Evolutionary conservation across 2,329 filamentous ascomycete species (phyloP).

Genomic region (Byssochlamys sp.): DNA sequence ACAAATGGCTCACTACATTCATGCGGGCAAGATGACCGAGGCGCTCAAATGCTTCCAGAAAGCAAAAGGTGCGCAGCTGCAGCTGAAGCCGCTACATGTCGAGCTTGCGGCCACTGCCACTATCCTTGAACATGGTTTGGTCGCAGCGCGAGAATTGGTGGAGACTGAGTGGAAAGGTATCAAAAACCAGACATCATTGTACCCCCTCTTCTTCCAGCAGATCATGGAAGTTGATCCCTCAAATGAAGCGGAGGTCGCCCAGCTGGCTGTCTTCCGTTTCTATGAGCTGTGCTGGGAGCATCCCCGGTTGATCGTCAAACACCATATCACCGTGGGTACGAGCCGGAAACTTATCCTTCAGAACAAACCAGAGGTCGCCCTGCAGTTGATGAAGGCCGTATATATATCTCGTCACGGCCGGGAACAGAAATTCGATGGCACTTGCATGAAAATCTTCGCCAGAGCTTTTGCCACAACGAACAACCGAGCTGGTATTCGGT

Average conservation of each 20-base stretch:
- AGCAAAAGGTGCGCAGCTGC: conserved; percentile 19
- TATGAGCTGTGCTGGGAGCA: conserved; percentile 28
- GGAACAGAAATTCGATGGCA: conserved; percentile 24
- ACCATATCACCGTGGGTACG: conserved; percentile 23
- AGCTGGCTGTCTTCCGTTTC: conserved; percentile 30
- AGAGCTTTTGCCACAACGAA: conserved; percentile 22
- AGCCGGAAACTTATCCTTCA: conserved; percentile 19
- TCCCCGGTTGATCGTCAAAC: conserved; percentile 24
- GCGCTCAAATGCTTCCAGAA: conserved; percentile 22
- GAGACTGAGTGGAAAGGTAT: conserved; percentile 20
- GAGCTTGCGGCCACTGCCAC: conserved; percentile 28
- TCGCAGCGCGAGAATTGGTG: conserved; percentile 23
- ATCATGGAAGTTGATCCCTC: conserved; percentile 17
- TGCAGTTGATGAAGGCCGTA: conserved; percentile 25
- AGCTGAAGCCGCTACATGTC: conserved; percentile 25
- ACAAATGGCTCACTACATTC: conserved; percentile 29
- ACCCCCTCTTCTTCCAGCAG: conserved; percentile 29
- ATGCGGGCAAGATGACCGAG: conserved; percentile 24
- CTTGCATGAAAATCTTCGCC: conserved; percentile 29
- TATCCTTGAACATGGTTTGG: conserved; percentile 22
- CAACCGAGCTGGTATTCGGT: conserved; percentile 28
- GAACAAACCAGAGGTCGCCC: conserved; percentile 17
- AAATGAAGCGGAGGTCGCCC: conserved; percentile 18
- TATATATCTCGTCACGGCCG: conserved; percentile 30
- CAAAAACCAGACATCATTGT: conserved; percentile 13